These are phyloP conservation scores for Huntiella omanensis DNA, from an alignment of 2,329 filamentous ascomycete genomes.

Conservation along the genomic window DNA sequence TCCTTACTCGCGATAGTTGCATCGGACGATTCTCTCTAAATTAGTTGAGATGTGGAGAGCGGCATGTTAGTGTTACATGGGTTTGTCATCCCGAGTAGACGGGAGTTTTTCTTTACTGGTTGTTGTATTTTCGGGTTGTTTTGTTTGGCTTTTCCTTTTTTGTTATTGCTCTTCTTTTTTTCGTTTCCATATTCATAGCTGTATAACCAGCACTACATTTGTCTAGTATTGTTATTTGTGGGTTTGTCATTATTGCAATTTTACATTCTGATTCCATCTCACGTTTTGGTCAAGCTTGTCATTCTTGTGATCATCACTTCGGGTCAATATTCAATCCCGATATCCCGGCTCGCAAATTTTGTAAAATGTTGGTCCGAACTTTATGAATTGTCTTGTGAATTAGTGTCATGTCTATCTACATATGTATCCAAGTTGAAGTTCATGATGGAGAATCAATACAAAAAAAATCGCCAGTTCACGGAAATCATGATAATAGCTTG, in stretches of 20 bases:
- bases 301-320: not conserved
- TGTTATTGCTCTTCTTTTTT: not conserved
- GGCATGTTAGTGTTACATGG: not conserved
- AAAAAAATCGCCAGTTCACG: too few relatives aligned
- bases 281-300: not conserved
- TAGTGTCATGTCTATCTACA: too few relatives aligned
- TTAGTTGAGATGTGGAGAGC: not conserved
- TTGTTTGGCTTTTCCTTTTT: not conserved
- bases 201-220: not conserved
- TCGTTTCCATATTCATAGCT: not conserved
- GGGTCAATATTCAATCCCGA: not conserved
- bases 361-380: not conserved
- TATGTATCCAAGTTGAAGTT: too few relatives aligned
- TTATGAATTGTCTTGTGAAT: not conserved
- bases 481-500: too few relatives aligned
- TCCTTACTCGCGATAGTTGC: constrained; percentile 38
- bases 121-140: not conserved
- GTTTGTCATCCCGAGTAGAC: not conserved
- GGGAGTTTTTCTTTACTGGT: not conserved
- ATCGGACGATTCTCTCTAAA: not conserved
- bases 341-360: not conserved
- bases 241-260: not conserved
- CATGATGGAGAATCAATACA: too few relatives aligned
- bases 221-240: not conserved
- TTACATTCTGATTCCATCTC: not conserved